Percentiles rank a stretch among this genome's conserved stretches.
phyloP scores from a whole-genome alignment of 129 eudicot species.

The Pulicaria dysenterica region DNA sequence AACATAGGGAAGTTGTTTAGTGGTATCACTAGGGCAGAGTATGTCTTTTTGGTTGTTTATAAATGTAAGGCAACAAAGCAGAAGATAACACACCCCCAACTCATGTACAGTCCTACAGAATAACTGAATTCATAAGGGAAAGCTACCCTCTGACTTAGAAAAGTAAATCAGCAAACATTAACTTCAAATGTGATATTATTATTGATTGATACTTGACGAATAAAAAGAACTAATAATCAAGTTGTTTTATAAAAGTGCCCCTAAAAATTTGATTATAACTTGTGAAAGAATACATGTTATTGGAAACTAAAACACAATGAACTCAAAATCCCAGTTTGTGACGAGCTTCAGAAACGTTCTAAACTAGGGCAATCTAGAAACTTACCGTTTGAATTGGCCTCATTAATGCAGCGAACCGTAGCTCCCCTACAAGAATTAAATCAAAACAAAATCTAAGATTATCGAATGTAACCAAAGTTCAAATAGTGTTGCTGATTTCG shows the following conservation, averaged over 20 bases:
- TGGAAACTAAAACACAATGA: neutral
- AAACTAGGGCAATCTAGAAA: constrained; percentile 16
- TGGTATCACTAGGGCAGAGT: neutral
- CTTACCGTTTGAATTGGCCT: constrained; percentile 28
- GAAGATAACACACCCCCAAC: neutral
- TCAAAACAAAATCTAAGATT: constrained; percentile 5
- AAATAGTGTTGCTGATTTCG: neutral
- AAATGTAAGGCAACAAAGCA: neutral
- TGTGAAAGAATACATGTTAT: no score
- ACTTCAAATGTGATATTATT: no score
- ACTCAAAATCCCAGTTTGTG: neutral
- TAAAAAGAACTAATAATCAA: no score
- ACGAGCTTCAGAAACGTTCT: constrained; percentile 1
- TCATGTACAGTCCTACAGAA: neutral
- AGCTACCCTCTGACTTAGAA: no score
- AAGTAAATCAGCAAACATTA: no score
- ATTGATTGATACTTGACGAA: no score
- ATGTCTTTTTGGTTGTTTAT: neutral
- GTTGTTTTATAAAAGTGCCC: no score
- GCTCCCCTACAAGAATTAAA: constrained; percentile 18
- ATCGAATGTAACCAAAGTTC: neutral
- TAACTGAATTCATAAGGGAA: no score
- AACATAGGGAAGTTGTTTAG: neutral
- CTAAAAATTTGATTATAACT: no score
- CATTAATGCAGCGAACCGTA: constrained; percentile 16